Base-by-base conservation (phyloP, 2,329 filamentous ascomycete species). In the Fusarium illudens region DNA sequence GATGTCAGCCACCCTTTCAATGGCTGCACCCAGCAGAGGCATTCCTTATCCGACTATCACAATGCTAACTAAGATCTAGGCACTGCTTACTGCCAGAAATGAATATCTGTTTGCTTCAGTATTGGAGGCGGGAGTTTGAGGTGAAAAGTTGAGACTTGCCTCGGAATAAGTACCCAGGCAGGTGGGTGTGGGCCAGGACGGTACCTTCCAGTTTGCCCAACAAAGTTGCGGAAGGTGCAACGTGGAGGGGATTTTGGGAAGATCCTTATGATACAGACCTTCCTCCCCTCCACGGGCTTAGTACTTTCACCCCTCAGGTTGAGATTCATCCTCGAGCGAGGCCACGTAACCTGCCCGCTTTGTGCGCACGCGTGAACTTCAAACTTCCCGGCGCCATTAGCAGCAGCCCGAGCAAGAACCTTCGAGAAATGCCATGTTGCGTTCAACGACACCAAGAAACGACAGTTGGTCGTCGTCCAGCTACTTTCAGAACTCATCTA, bases 401-500 rank as follows among this genome's bases (percentile, higher is more conserved):
- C 22, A n/a, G n/a, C n/a, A n/a, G n/a, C n/a, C n/a, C n/a, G 20
- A 25, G 17, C 22, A 36, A 33, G 3, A 34, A 34, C 30, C 12
- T 29, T 36, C 25, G 17, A 33, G 17, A 37, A 39, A 12, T 11
- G 48, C 55, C 10, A 64, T 68, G 58, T 50, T 64, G 20, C 58
- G 34, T 6, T 58, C 63, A 2, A 53, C 52, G 3, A 48, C 58
- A 4, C 60, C 61, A 5, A 56, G 67, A 42, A 46, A 53, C 4
- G 52, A 59, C 3, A 68, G 62, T 20, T 54, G 32, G n/a, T 55
- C 62, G 11, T 70, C 68, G 0, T 75, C 74, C 0, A 64, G 50
- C 17, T 76, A 76, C 48, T 75, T 76, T 29, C 63, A 62, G n/a
- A 60, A 27, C 17, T 29, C 48, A 7, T 49, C 59, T 10, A 44